Percentiles rank a stretch among this genome's conserved stretches.
These are phyloP conservation scores for Penstemon davidsonii DNA, from an alignment of 257 asterid genomes.

Conservation along the genomic window DNA sequence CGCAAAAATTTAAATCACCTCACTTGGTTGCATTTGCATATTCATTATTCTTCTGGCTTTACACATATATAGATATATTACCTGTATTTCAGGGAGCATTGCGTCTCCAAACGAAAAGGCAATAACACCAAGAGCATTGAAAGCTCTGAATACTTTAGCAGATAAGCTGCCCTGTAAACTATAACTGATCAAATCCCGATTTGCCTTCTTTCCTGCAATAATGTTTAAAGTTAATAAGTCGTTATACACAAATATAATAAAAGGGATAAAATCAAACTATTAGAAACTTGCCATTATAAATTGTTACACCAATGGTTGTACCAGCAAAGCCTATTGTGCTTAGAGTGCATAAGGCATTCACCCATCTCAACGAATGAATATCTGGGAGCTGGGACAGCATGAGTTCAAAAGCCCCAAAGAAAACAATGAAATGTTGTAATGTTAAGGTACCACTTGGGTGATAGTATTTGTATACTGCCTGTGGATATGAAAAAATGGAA, in stretches of 20 bases:
- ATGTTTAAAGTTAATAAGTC: neutral
- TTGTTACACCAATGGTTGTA: slow-evolving; percentile 53
- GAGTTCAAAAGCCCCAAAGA: slow-evolving; percentile 57
- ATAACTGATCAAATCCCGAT: slow-evolving; percentile 37
- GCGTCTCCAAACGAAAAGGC: slow-evolving; percentile 76
- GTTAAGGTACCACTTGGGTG: slow-evolving; percentile 47
- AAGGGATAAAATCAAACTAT: neutral
- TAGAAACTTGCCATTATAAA: slow-evolving; percentile 40
- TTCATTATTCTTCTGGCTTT: neutral
- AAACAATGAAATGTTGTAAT: slow-evolving; percentile 54
- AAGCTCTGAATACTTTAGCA: slow-evolving; percentile 44
- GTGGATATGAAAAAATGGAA: neutral
- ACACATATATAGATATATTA: slow-evolving; percentile 7
- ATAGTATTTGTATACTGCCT: slow-evolving; percentile 57
- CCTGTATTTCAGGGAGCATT: slow-evolving; percentile 72
- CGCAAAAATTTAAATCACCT: neutral
- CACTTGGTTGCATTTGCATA: neutral
- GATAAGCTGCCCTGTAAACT: slow-evolving; percentile 46
- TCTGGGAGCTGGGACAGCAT: slow-evolving; percentile 59
- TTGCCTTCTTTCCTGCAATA: slow-evolving; percentile 43
- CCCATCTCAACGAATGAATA: slow-evolving; percentile 65
- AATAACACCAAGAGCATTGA: slow-evolving; percentile 59
- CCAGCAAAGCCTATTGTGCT: slow-evolving; percentile 57
- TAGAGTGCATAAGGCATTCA: slow-evolving; percentile 55
- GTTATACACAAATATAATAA: neutral